Evolutionary conservation across 2,329 filamentous ascomycete genomes (phyloP), one percentile per base, ranked within the genome.

Genomic region (Fusarium newnesense): DNA sequence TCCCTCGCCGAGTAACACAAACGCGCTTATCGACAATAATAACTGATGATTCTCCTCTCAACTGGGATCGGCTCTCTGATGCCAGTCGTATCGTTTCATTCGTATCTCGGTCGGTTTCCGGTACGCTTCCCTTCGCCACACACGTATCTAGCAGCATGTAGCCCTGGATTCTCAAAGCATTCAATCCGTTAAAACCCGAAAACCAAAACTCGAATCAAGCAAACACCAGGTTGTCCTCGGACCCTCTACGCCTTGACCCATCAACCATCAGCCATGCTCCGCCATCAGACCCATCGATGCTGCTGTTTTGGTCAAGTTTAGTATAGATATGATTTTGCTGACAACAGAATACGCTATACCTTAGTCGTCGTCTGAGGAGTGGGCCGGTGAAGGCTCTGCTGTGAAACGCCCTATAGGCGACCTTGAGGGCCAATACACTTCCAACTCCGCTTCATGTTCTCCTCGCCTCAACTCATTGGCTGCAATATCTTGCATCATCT

Each of bases 71-170:
- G 50, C 54, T 72, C 52, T 69, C 34, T 57, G 42, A 70, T 50
- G 40, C 46, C 39, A 71, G 30, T 46, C 28, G 37, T 32, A 24
- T 67, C 44, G 49, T 56, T 59, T 37, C 37, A 68, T 71, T 67
- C 66, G 54, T 72, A 74, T 72, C 71, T 74, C 67, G 71, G 71
- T 42, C 71, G 71, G 30, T 74, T 74, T 74, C 71, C 71, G 71
- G 74, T 60, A 69, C 44, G 54, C 36, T 52, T 54, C 57, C 43
- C 57, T 46, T 72, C 43, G 71, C 71, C 67, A 74, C 71, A 69
- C 37, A 59, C 47, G 47, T 43, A 70, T 64, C 18, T 43, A 59
- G 42, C 28, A 44, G 30, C 39, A 60, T 26, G 18, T 44, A 50
- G 46, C n/a, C 28, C 44, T 47, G 24, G 36, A 50, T 37, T 49